These are phyloP conservation scores for Erysimum pusillum DNA, from an alignment of 441 rosid species.

Conservation along the genomic window DNA sequence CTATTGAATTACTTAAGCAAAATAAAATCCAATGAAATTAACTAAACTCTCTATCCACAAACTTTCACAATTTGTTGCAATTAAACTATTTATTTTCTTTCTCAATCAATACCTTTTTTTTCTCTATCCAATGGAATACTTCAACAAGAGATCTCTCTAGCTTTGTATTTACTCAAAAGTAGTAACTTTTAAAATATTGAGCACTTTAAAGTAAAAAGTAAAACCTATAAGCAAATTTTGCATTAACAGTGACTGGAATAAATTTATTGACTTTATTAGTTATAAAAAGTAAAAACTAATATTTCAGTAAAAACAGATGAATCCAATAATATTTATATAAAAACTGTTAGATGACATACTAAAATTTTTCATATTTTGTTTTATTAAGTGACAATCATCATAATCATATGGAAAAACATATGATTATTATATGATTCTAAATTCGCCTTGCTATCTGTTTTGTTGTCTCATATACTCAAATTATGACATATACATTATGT, in stretches of 20 bases:
- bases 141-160: constrained; percentile 30
- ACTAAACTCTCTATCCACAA: neutral
- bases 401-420: neutral
- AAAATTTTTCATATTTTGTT: neutral
- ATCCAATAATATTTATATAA: constrained; percentile 3
- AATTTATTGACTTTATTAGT: neutral
- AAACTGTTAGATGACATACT: neutral
- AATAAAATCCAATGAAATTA: neutral
- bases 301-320: neutral
- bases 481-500: neutral
- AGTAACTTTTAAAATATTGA: neutral
- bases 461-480: constrained; percentile 26
- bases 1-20: neutral
- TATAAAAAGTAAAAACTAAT: neutral
- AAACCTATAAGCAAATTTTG: neutral
- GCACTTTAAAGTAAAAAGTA: neutral
- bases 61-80: constrained; percentile 14
- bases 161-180: constrained; percentile 2
- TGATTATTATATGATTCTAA: neutral
- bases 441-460: constrained; percentile 29
- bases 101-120: neutral
- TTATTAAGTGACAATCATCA: constrained; percentile 5
- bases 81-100: neutral
- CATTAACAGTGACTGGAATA: neutral
- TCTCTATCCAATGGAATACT: constrained; percentile 1